Evolutionary conservation across 345 rosid species (phyloP), one percentile per base, ranked within the genome.

Genomic region (Populus ilicifolia): DNA sequence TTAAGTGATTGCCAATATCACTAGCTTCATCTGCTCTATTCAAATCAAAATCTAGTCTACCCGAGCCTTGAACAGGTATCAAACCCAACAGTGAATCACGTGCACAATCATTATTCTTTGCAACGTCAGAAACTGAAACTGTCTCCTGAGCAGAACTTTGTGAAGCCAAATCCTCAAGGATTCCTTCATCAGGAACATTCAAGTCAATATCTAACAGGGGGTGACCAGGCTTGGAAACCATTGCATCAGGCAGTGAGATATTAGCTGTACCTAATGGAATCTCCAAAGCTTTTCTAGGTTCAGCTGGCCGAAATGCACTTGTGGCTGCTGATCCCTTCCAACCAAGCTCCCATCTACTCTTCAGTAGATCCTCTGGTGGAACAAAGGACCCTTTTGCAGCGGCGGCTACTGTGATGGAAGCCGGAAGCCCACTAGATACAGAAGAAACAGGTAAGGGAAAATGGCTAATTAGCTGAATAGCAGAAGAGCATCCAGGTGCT

Each of bases 281-380:
- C 70, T 90, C 97, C 67, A 81, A 63, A 23, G 56, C 36, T 80
- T 88, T 93, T 81, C 98, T 84, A 16, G 98, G 97, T 81, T 90
- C 99, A 71, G 99, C 97, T 23, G 99, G 99, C 13, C 99, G 87
- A 83, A 95, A 95, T 17, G 99, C 99, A 83, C 99, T 95, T 23
- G 99, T 95, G 63, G 99, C 99, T 3, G 98, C 99, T 46, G 98
- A 91, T 69, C 99, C 99, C 86, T 91, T 95, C 99, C 99, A 95
- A 56, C 99, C 98, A 86, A 91, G 83, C 73, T 82, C 85, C 36
- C 84, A 90, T 83, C 88, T 95, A 66, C 85, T 86, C 84, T 83
- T 89, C 80, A 93, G 77, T 11, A 90, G 78, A 76, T 95, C 90
- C 25, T 89, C 91, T 17, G 89, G 94, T 4, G 94, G 98, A 65